Evolutionary conservation across 768 basidiomycete genomes (phyloP).

Genomic region (Amanita brunnescens): DNA sequence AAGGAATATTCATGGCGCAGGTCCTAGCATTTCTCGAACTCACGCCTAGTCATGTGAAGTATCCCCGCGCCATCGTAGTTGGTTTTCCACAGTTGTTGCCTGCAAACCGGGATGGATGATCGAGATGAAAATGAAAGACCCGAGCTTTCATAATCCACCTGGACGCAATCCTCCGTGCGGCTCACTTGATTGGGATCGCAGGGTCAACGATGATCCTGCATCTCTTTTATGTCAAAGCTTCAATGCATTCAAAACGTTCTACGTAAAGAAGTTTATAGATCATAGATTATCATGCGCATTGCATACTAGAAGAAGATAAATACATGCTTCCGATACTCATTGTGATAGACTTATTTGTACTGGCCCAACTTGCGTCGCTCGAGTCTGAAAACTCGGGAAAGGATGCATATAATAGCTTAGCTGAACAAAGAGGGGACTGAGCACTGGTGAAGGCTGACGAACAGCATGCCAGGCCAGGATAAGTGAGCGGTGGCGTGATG

Average conservation of each 20-base stretch:
- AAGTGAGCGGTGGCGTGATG: too few species aligned
- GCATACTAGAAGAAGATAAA: too few species aligned
- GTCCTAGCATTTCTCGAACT: neutral
- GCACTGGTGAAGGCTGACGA: too few species aligned
- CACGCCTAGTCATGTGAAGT: neutral
- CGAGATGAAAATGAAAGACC: neutral
- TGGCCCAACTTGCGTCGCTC: too few species aligned
- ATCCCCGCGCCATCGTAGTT: neutral
- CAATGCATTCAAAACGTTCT: constrained; percentile 8
- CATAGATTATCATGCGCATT: constrained; percentile 7
- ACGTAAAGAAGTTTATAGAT: constrained; percentile 6
- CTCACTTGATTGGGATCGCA: constrained; percentile 16
- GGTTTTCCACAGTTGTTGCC: too few species aligned
- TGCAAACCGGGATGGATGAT: too few species aligned
- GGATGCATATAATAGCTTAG: too few species aligned
- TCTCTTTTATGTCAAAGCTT: neutral
- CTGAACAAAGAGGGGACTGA: too few species aligned
- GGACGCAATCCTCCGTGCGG: constrained; percentile 15
- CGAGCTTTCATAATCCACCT: constrained; percentile 11
- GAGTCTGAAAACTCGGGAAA: too few species aligned
- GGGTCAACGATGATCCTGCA: constrained; percentile 1
- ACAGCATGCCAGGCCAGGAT: too few species aligned
- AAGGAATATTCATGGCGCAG: neutral
- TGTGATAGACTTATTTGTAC: too few species aligned
- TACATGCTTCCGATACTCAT: too few species aligned